Conservation (phyloP, 768 basidiomycete genomes). For the Coprinellus micaceus region DNA sequence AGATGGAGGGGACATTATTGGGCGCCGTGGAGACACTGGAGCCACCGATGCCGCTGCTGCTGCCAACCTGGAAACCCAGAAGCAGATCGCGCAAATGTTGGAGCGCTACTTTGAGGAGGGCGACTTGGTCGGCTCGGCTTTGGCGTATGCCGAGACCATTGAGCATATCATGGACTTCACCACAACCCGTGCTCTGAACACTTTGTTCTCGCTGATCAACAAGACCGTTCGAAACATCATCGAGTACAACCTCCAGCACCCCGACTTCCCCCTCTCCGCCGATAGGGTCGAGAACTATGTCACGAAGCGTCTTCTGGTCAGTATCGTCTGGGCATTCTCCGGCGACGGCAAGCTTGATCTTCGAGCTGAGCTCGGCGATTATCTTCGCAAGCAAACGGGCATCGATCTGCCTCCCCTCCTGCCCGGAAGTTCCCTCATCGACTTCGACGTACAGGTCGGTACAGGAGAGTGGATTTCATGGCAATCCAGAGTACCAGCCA, state of each 20-base stretch:
- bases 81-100: slow-evolving; percentile 67
- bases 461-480: slow-evolving; percentile 88
- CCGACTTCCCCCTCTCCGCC: slow-evolving; percentile 84
- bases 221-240: slow-evolving; percentile 91
- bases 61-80: slow-evolving; percentile 69
- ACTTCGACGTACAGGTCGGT: slow-evolving; percentile 88
- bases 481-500: slow-evolving; percentile 88
- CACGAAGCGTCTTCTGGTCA: slow-evolving; percentile 83
- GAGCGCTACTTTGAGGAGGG: slow-evolving; percentile 80
- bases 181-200: slow-evolving; percentile 83
- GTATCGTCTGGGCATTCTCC: slow-evolving; percentile 96
- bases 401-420: slow-evolving; percentile 81
- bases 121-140: slow-evolving; percentile 76
- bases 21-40: slow-evolving; percentile 52
- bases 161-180: slow-evolving; percentile 99
- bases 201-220: slow-evolving; percentile 95
- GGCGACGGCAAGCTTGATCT: slow-evolving; percentile 92
- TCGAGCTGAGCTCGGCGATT: slow-evolving; percentile 86
- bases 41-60: slow-evolving; percentile 50
- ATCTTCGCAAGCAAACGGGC: slow-evolving; percentile 77
- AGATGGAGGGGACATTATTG: slow-evolving; percentile 55
- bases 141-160: slow-evolving; percentile 77
- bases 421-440: slow-evolving; percentile 82
- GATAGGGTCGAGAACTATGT: slow-evolving; percentile 92
- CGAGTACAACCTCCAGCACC: slow-evolving; percentile 92